Evolutionary conservation across 352 stramenopile species (phyloP).

Genomic region (Peronospora belbahrii): DNA sequence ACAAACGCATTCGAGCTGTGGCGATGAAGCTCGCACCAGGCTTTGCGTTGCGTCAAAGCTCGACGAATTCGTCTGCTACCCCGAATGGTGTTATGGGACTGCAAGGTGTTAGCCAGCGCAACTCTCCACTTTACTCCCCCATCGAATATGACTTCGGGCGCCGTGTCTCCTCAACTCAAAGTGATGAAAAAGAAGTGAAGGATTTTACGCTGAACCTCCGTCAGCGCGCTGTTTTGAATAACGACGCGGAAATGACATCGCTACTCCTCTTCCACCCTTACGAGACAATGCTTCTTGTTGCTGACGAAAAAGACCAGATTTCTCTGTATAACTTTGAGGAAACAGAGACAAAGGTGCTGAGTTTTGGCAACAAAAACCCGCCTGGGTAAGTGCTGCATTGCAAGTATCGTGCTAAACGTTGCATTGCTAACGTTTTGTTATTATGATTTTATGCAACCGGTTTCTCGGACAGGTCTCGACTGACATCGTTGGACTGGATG

Average conservation of each 20-base stretch:
- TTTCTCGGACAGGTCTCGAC: conserved; percentile 46
- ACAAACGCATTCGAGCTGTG: conserved; percentile 47
- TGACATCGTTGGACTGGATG: conserved; percentile 95
- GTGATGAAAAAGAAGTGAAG: conserved; percentile 61
- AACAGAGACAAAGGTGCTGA: conserved; percentile 71
- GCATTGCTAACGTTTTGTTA: conserved; percentile 4
- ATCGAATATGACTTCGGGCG: conserved; percentile 25
- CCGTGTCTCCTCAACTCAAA: conserved; percentile 13
- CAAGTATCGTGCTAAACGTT: neutral
- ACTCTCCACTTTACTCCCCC: conserved; percentile 20
- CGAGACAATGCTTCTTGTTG: conserved; percentile 90
- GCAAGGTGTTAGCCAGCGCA: conserved; percentile 10
- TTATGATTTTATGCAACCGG: conserved; percentile 1
- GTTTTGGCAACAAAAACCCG: conserved; percentile 82
- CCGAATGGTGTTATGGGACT: conserved; percentile 6
- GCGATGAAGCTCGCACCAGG: conserved; percentile 56
- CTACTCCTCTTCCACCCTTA: conserved; percentile 96
- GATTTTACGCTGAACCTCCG: conserved; percentile 82
- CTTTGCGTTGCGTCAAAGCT: conserved; percentile 32
- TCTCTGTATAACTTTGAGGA: conserved; percentile 94
- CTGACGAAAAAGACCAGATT: conserved; percentile 91
- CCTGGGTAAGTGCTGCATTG: conserved; percentile 40
- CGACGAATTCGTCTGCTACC: conserved; percentile 6
- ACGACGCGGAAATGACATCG: conserved; percentile 90
- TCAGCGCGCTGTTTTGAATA: conserved; percentile 89